A percentile compares a stretch with the other conserved stretches of the same genome.
These are phyloP conservation scores for Podospora anserina DNA, from an alignment of 495 filamentous ascomycete species.

Conservation along the genomic window DNA sequence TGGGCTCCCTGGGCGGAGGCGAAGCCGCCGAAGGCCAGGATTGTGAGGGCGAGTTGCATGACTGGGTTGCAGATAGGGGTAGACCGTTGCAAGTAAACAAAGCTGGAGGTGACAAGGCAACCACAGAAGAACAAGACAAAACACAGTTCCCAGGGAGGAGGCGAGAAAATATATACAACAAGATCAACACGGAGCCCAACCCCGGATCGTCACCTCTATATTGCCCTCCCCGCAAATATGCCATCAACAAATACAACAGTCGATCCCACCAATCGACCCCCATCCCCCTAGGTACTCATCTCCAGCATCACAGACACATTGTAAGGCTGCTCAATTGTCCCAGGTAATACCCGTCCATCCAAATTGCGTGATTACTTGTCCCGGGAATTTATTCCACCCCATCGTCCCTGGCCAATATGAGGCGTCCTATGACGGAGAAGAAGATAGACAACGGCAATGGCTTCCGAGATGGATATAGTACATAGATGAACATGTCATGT, in stretches of 20 bases:
- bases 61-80: background rate
- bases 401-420: background rate
- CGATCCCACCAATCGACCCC: no score
- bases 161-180: no score
- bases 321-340: no score
- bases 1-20: conserved; percentile 31
- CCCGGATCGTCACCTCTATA: no score
- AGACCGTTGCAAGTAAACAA: background rate
- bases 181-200: no score
- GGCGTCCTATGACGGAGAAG: no score
- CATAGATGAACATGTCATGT: background rate
- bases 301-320: no score
- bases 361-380: background rate
- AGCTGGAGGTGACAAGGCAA: no score
- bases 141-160: no score
- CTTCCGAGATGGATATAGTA: background rate
- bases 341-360: background rate
- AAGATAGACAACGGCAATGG: background rate
- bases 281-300: no score
- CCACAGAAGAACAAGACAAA: background rate
- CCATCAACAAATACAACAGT: no score
- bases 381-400: background rate
- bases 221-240: no score
- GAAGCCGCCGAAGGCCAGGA: conserved; percentile 25
- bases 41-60: conserved; percentile 29